A percentile compares a stretch with the other conserved stretches of the same genome.
Evolutionary conservation across 2,329 filamentous ascomycete genomes (phyloP).

Genomic region (Seiridium cupressi): DNA sequence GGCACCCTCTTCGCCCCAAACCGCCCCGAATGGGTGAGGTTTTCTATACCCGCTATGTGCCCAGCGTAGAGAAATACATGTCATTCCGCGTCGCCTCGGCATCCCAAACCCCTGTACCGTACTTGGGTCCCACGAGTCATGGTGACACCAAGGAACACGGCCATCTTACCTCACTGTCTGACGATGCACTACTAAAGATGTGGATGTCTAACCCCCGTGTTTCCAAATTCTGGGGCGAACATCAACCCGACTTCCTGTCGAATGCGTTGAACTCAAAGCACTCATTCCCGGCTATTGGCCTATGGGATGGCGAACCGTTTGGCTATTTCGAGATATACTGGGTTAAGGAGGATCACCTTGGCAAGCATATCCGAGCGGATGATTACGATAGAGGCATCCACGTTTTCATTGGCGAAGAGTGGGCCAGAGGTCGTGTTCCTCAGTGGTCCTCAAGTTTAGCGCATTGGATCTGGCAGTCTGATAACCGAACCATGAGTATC

Average conservation of each 20-base stretch:
- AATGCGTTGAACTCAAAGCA: constrained; percentile 65
- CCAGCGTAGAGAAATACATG: constrained; percentile 78
- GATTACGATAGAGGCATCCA: constrained; percentile 91
- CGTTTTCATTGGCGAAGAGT: constrained; percentile 86
- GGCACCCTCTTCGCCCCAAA: constrained; percentile 85
- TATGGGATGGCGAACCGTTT: constrained; percentile 94
- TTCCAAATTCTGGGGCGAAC: constrained; percentile 77
- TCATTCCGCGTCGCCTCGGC: constrained; percentile 83
- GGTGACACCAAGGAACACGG: constrained; percentile 35
- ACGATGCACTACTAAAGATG: constrained; percentile 64
- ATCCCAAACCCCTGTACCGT: constrained; percentile 60
- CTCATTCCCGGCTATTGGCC: constrained; percentile 86
- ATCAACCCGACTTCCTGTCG: constrained; percentile 64
- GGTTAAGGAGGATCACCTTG: constrained; percentile 88
- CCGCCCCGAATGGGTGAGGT: constrained; percentile 87
- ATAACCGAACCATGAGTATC: constrained; percentile 78
- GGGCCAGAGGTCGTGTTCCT: constrained; percentile 79
- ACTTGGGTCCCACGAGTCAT: constrained; percentile 56
- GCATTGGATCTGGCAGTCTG: constrained; percentile 79
- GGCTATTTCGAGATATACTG: constrained; percentile 98
- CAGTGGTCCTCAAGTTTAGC: constrained; percentile 82
- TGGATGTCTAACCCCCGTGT: constrained; percentile 92
- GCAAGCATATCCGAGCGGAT: constrained; percentile 64
- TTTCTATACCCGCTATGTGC: constrained; percentile 86
- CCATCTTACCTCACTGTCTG: constrained; percentile 45